These are phyloP conservation scores for Protostelium mycophagum DNA, from an alignment of 78 protist species.

Conservation along the genomic window DNA sequence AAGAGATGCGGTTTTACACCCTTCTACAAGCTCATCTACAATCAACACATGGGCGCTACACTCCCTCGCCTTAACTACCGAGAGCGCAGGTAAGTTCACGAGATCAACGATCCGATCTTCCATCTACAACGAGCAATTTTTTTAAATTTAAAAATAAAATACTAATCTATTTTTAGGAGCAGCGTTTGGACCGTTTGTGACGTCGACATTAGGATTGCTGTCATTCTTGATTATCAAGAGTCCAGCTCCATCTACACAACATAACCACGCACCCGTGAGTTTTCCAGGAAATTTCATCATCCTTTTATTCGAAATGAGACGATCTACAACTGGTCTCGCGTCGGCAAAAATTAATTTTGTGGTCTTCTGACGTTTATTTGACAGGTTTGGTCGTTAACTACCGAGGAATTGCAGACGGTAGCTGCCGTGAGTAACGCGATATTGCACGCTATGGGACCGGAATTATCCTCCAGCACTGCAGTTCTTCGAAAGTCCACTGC, in stretches of 20 bases:
- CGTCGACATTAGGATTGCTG: background rate
- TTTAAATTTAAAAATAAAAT: too few species aligned
- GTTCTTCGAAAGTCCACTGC: background rate
- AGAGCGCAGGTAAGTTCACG: too few species aligned
- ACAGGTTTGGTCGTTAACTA: background rate
- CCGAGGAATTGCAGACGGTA: background rate
- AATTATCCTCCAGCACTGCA: background rate
- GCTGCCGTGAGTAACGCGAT: background rate
- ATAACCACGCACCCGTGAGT: background rate
- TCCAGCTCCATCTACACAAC: background rate
- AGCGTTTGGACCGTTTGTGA: background rate
- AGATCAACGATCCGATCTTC: too few species aligned
- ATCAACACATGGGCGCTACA: background rate
- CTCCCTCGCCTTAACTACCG: background rate
- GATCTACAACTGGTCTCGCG: too few species aligned
- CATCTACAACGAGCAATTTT: too few species aligned
- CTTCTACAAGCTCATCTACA: background rate
- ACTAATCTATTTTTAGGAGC: too few species aligned
- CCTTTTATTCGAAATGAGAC: too few species aligned
- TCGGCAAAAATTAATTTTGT: too few species aligned
- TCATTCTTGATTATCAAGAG: background rate
- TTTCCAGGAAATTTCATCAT: too few species aligned
- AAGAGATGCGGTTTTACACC: background rate
- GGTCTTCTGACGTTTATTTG: too few species aligned
- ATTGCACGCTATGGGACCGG: background rate